Evolutionary conservation across 371 early-diverging fungal species (phyloP), one percentile per base, ranked within the genome.

Genomic region (Apophysomyces sp.): DNA sequence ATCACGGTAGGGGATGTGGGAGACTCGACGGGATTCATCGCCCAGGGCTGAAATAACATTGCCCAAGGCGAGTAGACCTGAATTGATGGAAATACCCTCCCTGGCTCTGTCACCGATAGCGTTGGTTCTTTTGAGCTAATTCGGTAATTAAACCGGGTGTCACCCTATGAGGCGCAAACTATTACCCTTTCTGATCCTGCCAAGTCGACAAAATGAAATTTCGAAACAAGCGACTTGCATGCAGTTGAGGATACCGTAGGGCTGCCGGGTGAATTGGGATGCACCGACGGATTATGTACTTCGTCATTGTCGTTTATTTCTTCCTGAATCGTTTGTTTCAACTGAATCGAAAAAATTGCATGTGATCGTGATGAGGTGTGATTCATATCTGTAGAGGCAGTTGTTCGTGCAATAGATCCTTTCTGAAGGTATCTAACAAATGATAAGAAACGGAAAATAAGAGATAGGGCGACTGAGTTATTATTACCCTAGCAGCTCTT

Each of bases 81-180:
- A 87, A 74, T 99, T 99, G 70, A 99, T 99, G 4, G 93, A 89
- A 39, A 98, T 99, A 32, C 97, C 95, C 72, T 99, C 99, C 72
- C 91, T 93, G 28, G 92, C 93, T 39, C 95, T 85, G 29, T 94
- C 97, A 12, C 99, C 99, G n/a, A 89, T 89, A 4, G 98, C 97
- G 61, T 92, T 82, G 4, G 99, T 99, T 60, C 92, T 80, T 71
- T 99, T 99, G 3, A 98, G 79, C 82, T 86, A 69, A 39, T 28
- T 24, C 39, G 34, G 11, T 34, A 8, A 34, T 34, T 34, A 44
- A 57, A 41, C 49, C 41, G 34, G 12, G 31, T 32, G 15, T 31
- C 29, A 51, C 24, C 16, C 16, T 57, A 21, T 36, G 13, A 36
- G 11, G 12, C 34, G 26, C 15, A 51, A 15, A 18, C 28, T n/a